Percentiles rank a stretch among this genome's conserved stretches.
These are phyloP conservation scores for Penicillium sp. DNA, from an alignment of 2,329 filamentous ascomycete species.

Conservation along the genomic window DNA sequence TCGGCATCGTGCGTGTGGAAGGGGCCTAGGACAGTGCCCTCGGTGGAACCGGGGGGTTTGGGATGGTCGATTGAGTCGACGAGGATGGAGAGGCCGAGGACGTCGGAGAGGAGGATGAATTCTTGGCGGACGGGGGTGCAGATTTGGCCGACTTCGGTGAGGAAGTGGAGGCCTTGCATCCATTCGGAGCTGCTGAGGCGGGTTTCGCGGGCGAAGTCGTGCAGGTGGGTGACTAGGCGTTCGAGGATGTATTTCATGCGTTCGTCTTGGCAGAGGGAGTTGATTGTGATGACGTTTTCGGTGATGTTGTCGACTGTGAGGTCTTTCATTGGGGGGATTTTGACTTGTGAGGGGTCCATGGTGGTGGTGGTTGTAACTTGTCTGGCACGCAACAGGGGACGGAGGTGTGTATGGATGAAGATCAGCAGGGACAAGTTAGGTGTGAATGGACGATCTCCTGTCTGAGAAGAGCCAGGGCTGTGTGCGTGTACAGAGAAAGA, in stretches of 20 bases:
- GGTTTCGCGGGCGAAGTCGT: constrained; percentile 81
- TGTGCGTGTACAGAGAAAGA: neutral
- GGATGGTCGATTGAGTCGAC: constrained; percentile 84
- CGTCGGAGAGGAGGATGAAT: constrained; percentile 80
- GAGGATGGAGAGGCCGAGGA: constrained; percentile 75
- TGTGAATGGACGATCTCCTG: neutral
- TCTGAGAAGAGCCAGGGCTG: neutral
- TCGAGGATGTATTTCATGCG: constrained; percentile 73
- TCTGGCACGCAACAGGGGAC: neutral
- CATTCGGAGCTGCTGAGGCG: constrained; percentile 75
- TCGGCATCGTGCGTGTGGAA: constrained; percentile 82
- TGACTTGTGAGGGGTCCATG: constrained; percentile 47
- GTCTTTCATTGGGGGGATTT: constrained; percentile 59
- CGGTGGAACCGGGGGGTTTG: constrained; percentile 68
- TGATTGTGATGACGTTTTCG: constrained; percentile 72
- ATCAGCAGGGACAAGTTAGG: neutral
- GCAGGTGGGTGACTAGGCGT: constrained; percentile 72
- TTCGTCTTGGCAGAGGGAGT: constrained; percentile 66
- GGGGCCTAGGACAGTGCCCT: constrained; percentile 78
- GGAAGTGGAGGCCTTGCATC: constrained; percentile 72
- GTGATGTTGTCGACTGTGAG: constrained; percentile 80
- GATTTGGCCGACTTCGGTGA: constrained; percentile 72
- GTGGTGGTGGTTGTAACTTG: constrained; percentile 17
- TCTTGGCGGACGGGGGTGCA: constrained; percentile 75
- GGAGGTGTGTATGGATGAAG: neutral